Evolutionary conservation across 768 basidiomycete genomes (phyloP).

Genomic region (Leccinum uliginosum): DNA sequence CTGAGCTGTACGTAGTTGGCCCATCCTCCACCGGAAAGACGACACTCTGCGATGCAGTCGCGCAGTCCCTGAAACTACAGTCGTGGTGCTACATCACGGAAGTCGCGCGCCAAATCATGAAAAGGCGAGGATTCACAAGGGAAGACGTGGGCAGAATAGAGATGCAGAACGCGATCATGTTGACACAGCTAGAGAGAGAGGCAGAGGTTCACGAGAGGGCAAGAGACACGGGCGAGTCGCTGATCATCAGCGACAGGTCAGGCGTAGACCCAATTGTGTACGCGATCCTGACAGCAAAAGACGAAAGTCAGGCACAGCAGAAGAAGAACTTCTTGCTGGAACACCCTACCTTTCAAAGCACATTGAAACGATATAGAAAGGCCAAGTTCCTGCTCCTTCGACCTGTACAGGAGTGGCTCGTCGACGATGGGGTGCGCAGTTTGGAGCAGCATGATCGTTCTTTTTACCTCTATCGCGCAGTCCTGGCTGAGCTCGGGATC

Average conservation of each 20-base stretch:
- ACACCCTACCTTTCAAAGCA: conserved; percentile 37
- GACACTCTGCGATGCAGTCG: conserved; percentile 54
- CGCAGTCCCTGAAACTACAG: conserved; percentile 36
- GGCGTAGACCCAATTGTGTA: conserved; percentile 64
- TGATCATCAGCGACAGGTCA: conserved; percentile 59
- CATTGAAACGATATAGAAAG: conserved; percentile 40
- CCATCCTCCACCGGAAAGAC: conserved; percentile 71
- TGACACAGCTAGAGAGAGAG: conserved; percentile 50
- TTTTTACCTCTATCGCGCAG: conserved; percentile 34
- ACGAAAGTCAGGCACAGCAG: conserved; percentile 33
- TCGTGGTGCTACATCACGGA: conserved; percentile 48
- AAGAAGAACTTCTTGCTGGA: conserved; percentile 34
- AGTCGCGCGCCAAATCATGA: conserved; percentile 59
- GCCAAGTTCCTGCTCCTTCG: conserved; percentile 52
- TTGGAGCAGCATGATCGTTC: conserved; percentile 45
- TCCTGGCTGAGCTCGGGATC: conserved; percentile 42
- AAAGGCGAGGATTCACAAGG: conserved; percentile 47
- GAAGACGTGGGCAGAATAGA: conserved; percentile 44
- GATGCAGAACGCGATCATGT: conserved; percentile 64
- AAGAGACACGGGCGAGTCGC: conserved; percentile 13
- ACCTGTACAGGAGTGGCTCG: conserved; percentile 55
- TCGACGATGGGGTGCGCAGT: conserved; percentile 60
- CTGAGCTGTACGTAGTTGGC: conserved; percentile 43
- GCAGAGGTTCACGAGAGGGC: conserved; percentile 12
- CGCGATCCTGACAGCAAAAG: conserved; percentile 43